These are phyloP conservation scores for Fusarium graminum DNA, from an alignment of 2,329 filamentous ascomycete genomes.

Conservation along the genomic window DNA sequence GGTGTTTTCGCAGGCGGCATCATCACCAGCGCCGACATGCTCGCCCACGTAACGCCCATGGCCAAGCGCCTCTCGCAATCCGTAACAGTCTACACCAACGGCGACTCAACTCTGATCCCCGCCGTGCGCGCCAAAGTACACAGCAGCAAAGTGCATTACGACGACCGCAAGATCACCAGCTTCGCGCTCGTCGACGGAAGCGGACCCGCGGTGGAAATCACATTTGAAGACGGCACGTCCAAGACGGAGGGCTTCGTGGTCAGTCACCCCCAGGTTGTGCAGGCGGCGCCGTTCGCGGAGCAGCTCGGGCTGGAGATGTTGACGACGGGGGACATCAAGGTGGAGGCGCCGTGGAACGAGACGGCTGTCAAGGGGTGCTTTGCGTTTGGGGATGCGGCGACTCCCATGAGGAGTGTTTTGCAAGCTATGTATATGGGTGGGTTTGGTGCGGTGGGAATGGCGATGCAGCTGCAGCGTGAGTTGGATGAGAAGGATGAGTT, in stretches of 20 bases:
- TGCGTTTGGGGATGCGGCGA: conserved; percentile 65
- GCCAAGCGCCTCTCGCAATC: conserved; percentile 58
- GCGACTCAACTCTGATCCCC: conserved; percentile 52
- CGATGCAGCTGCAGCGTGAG: conserved; percentile 47
- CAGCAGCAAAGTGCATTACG: conserved; percentile 55
- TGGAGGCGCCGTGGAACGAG: conserved; percentile 60
- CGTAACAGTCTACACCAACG: conserved; percentile 67
- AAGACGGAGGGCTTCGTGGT: conserved; percentile 58
- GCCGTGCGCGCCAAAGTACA: conserved; percentile 49
- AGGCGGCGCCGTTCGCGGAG: conserved; percentile 57
- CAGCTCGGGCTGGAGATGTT: conserved; percentile 61
- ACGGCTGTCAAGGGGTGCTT: conserved; percentile 66
- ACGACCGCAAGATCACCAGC: conserved; percentile 52
- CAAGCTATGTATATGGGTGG: conserved; percentile 50
- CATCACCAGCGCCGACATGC: conserved; percentile 49
- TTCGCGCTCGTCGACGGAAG: conserved; percentile 47
- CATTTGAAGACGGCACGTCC: conserved; percentile 56
- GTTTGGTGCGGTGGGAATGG: conserved; percentile 49
- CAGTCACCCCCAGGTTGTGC: conserved; percentile 55
- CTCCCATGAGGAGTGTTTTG: conserved; percentile 49
- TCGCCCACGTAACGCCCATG: conserved; percentile 59
- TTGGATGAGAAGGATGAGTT: conserved; percentile 49
- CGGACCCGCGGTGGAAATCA: conserved; percentile 52
- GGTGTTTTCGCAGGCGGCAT: conserved; percentile 62
- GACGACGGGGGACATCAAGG: conserved; percentile 59